Evolutionary conservation across 148 eudicot genomes (phyloP).

Genomic region (Amaranthus cruentus): DNA sequence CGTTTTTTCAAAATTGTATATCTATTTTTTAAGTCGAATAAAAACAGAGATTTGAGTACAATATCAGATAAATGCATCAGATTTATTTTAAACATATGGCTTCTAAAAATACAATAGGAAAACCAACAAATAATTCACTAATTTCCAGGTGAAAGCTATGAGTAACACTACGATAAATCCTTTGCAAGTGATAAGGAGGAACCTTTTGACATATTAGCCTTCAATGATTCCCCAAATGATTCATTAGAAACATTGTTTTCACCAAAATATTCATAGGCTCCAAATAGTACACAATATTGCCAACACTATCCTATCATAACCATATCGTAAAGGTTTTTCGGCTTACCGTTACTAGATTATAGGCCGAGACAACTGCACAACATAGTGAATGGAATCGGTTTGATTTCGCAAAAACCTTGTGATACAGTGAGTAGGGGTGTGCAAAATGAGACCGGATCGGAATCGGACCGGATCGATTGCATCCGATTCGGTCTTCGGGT

Average conservation of each 20-base stretch:
- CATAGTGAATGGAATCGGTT: no score
- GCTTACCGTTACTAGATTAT: no score
- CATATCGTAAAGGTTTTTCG: no score
- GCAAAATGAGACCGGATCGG: no score
- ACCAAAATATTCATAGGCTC: constrained; percentile 41
- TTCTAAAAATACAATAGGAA: background rate
- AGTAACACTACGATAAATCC: constrained; percentile 54
- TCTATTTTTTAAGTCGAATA: no score
- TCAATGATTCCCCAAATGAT: constrained; percentile 37
- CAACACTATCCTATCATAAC: no score
- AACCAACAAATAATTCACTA: constrained; percentile 30
- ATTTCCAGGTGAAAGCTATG: constrained; percentile 21
- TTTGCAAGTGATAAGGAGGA: constrained; percentile 39
- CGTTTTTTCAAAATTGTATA: no score
- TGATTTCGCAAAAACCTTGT: no score
- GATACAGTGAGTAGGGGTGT: no score
- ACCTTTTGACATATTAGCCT: constrained; percentile 45
- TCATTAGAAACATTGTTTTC: constrained; percentile 43
- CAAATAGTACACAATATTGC: constrained; percentile 25
- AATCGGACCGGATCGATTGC: no score
- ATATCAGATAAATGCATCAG: constrained; percentile 39
- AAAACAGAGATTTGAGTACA: background rate
- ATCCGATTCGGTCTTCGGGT: no score
- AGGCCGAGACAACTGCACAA: no score
- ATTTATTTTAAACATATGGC: constrained; percentile 5